Evolutionary conservation across 1,139 yeast genomes (phyloP).

Genomic region (Lodderomyces metapsilosis): DNA sequence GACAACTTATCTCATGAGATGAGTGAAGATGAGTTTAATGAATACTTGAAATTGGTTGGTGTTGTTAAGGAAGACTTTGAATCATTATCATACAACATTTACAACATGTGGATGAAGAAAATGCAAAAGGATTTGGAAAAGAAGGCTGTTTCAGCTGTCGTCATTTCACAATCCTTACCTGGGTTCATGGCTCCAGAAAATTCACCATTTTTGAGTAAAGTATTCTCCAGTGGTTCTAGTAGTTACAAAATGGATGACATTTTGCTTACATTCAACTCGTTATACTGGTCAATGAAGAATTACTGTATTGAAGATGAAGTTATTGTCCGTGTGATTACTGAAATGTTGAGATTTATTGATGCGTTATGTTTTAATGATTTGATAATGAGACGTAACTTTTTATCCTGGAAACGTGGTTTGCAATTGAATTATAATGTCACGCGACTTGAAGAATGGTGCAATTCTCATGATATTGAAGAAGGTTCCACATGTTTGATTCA

Average conservation of each 20-base stretch:
- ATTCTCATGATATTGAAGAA: conserved; percentile 87
- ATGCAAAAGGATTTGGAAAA: conserved; percentile 88
- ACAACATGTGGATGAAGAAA: conserved; percentile 97
- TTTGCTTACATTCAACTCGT: conserved; percentile 82
- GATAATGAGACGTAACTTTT: conserved; percentile 90
- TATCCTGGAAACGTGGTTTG: conserved; percentile 97
- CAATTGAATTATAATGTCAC: conserved; percentile 96
- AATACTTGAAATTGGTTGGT: conserved; percentile 84
- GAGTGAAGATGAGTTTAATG: conserved; percentile 88
- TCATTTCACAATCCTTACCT: conserved; percentile 90
- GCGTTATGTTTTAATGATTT: conserved; percentile 94
- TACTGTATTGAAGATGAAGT: conserved; percentile 86
- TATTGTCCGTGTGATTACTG: conserved; percentile 81
- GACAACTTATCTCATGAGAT: conserved; percentile 78
- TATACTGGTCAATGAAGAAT: conserved; percentile 91
- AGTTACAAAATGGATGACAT: conserved; percentile 90
- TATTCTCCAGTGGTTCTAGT: conserved; percentile 69
- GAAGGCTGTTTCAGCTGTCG: conserved; percentile 92
- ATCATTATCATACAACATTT: conserved; percentile 87
- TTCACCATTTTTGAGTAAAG: conserved; percentile 80
- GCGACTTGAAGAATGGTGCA: conserved; percentile 98
- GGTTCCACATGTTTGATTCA: conserved; percentile 88
- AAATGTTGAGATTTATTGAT: conserved; percentile 82
- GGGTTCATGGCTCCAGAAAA: conserved; percentile 92
- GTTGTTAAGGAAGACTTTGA: conserved; percentile 95